Percentiles rank a stretch among this genome's conserved stretches.
phyloP scores from a whole-genome alignment of 768 basidiomycete genomes.

The Cystobasidium tubakii region DNA sequence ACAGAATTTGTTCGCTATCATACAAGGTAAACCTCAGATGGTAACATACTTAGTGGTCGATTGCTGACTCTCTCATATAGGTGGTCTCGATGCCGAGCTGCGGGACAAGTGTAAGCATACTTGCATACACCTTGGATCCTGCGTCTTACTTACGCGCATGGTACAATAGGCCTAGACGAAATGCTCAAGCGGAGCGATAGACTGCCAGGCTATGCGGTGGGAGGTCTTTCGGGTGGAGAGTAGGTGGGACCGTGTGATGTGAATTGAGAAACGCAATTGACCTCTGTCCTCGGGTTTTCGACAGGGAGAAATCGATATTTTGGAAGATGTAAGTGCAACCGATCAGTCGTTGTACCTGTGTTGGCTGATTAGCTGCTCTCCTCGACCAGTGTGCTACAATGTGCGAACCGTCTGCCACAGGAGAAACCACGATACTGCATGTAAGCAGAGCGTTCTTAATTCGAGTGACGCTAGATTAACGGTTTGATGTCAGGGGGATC shows the following conservation, averaged over 20 bases:
- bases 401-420: conserved; percentile 67
- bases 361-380: neutral
- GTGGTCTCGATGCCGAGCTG: conserved; percentile 64
- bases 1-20: conserved; percentile 86
- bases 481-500: neutral
- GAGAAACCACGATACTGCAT: conserved; percentile 84
- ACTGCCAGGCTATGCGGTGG: conserved; percentile 88
- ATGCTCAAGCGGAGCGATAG: conserved; percentile 69
- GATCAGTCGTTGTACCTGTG: too few relatives aligned
- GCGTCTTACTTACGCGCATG: neutral
- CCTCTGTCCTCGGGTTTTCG: conserved; percentile 41
- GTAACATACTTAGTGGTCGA: too few relatives aligned
- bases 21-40: conserved; percentile 68
- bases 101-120: conserved; percentile 58
- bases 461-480: neutral
- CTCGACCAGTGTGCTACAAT: conserved; percentile 66
- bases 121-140: neutral
- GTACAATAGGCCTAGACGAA: conserved; percentile 57
- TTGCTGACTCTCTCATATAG: conserved; percentile 20
- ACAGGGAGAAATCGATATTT: conserved; percentile 22
- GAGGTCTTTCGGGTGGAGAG: conserved; percentile 84
- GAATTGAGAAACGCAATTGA: conserved; percentile 74
- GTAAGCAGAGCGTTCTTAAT: conserved; percentile 74
- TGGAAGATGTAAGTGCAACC: conserved; percentile 25
- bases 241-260: conserved; percentile 59